Conservation (phyloP, 129 eudicot species). For the Glebionis coronaria region DNA sequence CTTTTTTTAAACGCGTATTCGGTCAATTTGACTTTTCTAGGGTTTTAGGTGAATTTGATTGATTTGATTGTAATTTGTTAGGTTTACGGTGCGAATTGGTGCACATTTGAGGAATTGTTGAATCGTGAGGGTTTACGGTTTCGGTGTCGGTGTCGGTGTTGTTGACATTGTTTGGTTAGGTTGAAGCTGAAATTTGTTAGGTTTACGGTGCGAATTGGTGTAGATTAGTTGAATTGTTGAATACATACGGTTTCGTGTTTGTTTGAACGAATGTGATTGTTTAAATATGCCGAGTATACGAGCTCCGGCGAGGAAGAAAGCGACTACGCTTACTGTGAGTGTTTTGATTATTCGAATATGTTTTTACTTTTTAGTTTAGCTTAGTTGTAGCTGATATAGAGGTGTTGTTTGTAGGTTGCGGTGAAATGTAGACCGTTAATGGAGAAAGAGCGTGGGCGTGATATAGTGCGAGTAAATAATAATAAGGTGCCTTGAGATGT, state of each 20-base stretch:
- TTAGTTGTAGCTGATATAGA: constrained; percentile 7
- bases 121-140: background rate
- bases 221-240: background rate
- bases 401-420: constrained; percentile 64
- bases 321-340: constrained; percentile 83
- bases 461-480: constrained; percentile 64
- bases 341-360: constrained; percentile 8
- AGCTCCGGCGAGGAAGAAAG: constrained; percentile 78
- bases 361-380: background rate
- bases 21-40: constrained; percentile 9
- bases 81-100: background rate
- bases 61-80: constrained; percentile 2
- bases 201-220: background rate
- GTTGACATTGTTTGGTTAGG: too few relatives aligned
- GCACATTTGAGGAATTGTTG: constrained; percentile 1
- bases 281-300: constrained; percentile 70
- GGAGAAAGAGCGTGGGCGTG: constrained; percentile 67
- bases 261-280: constrained; percentile 34
- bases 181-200: too few relatives aligned
- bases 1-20: constrained; percentile 9
- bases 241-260: background rate
- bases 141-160: too few relatives aligned
- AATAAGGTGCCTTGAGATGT: constrained; percentile 42
- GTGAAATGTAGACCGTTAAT: constrained; percentile 82
- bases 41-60: constrained; percentile 12